Percentiles rank a stretch among this genome's conserved stretches.
These are phyloP conservation scores for Spizellomyces punctatus DNA, from an alignment of 192 early-diverging fungal species.

Conservation along the genomic window DNA sequence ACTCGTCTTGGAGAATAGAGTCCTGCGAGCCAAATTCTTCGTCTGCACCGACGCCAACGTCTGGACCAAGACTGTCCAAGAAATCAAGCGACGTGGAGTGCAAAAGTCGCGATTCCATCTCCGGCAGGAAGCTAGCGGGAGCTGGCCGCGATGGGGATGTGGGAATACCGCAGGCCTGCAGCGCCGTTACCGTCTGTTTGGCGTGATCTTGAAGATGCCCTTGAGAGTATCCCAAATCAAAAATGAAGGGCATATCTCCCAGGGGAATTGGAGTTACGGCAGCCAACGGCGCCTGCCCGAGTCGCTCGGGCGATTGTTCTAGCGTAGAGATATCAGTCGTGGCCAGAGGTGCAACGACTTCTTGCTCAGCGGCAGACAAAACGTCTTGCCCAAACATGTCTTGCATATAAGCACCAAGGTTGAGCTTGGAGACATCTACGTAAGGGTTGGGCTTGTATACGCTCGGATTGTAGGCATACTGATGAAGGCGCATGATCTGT, in stretches of 20 bases:
- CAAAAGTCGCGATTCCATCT: not conserved
- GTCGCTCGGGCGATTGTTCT: conserved; percentile 2
- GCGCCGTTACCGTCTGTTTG: not conserved
- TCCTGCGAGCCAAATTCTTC: not conserved
- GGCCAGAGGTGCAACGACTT: not conserved
- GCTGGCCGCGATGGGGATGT: conserved; percentile 1
- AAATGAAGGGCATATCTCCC: not conserved
- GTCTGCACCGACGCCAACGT: not conserved
- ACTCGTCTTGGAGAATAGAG: not conserved
- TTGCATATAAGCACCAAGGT: conserved; percentile 17
- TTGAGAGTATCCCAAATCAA: not conserved
- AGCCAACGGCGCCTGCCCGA: not conserved
- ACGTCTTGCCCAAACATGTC: conserved; percentile 32
- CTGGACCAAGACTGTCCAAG: not conserved
- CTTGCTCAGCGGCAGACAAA: not conserved
- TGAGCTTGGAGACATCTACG: conserved; percentile 26
- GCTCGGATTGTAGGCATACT: conserved; percentile 31
- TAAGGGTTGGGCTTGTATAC: conserved; percentile 31
- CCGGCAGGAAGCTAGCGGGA: not conserved
- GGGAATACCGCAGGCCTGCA: conserved; percentile 4
- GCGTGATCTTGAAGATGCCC: not conserved
- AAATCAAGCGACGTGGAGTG: not conserved
- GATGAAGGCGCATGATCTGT: conserved; percentile 31
- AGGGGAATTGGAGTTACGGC: conserved; percentile 5
- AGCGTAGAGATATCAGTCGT: not conserved